Evolutionary conservation across 352 stramenopile genomes (phyloP).

Genomic region (Phytopythium cucurbitacearum): DNA sequence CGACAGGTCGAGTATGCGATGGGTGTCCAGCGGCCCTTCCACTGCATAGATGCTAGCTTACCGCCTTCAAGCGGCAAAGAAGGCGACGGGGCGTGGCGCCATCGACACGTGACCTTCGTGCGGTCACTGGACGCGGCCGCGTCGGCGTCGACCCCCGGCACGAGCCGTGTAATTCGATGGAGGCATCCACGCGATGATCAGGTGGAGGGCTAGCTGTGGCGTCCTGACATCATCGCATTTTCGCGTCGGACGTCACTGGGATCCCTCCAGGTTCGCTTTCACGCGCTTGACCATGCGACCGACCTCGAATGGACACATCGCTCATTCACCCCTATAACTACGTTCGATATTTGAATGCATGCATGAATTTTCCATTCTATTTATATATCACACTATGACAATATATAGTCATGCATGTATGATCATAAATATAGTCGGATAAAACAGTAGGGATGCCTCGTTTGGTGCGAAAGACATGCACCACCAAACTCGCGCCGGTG

Average conservation of each 20-base stretch:
- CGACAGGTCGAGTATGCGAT: too few relatives aligned
- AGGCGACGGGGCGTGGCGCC: too few relatives aligned
- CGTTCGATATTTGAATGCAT: not conserved
- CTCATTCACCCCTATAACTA: not conserved
- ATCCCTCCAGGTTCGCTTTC: not conserved
- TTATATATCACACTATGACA: too few relatives aligned
- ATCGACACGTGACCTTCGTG: too few relatives aligned
- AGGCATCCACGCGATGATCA: too few relatives aligned
- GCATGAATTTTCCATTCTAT: not conserved
- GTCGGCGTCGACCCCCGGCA: not conserved
- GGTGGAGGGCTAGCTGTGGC: not conserved
- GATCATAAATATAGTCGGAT: too few relatives aligned
- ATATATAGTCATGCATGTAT: slow-evolving; percentile 1
- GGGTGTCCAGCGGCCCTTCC: too few relatives aligned
- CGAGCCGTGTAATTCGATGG: not conserved
- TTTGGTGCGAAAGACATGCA: not conserved
- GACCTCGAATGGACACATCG: not conserved
- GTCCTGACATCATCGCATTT: slow-evolving; percentile 24
- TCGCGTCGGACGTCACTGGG: slow-evolving; percentile 11
- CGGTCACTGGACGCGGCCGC: too few relatives aligned
- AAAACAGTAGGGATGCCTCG: not conserved
- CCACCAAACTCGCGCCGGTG: too few relatives aligned
- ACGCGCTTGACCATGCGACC: slow-evolving; percentile 19
- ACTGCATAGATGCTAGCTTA: too few relatives aligned
- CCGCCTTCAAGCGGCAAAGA: too few relatives aligned